Conservation (phyloP, 2,329 filamentous ascomycete genomes). For the Geosmithia flava region DNA sequence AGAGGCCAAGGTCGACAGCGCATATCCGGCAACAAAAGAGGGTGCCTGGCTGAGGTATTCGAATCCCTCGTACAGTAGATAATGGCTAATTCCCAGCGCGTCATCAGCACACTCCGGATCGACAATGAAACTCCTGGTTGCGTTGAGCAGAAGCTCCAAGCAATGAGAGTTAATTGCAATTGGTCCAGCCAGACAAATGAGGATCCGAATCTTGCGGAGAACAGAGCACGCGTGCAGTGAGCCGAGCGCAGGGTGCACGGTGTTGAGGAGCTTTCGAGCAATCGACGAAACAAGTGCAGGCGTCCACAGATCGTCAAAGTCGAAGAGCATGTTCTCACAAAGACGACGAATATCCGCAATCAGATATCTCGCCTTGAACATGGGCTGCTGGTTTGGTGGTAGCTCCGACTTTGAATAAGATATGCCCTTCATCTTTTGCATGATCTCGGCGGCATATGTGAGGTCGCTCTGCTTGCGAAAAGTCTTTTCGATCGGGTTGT, state of each 20-base stretch:
- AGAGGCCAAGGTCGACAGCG: slow-evolving; percentile 67
- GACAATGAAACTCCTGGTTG: slow-evolving; percentile 64
- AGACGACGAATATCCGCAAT: slow-evolving; percentile 64
- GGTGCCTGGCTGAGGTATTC: slow-evolving; percentile 52
- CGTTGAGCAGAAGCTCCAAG: slow-evolving; percentile 79
- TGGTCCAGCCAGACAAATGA: slow-evolving; percentile 66
- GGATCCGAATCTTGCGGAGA: slow-evolving; percentile 70
- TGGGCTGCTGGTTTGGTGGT: slow-evolving; percentile 73
- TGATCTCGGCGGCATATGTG: slow-evolving; percentile 45
- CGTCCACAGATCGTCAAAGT: slow-evolving; percentile 59
- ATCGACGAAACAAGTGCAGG: slow-evolving; percentile 62
- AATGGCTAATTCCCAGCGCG: slow-evolving; percentile 74
- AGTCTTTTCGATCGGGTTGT: slow-evolving; percentile 58
- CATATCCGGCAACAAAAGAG: slow-evolving; percentile 70
- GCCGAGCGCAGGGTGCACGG: slow-evolving; percentile 71
- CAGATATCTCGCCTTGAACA: slow-evolving; percentile 69
- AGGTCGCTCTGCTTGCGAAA: slow-evolving; percentile 49
- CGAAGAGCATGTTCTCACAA: slow-evolving; percentile 58
- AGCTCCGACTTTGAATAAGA: slow-evolving; percentile 53
- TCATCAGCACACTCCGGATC: slow-evolving; percentile 86
- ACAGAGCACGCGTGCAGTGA: slow-evolving; percentile 79
- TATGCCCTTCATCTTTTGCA: slow-evolving; percentile 57
- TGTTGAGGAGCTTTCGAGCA: slow-evolving; percentile 66
- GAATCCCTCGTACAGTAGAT: slow-evolving; percentile 60
- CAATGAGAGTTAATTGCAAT: slow-evolving; percentile 69